phyloP scores from a whole-genome alignment of 805 yeast species.

The Spathaspora girioi region DNA sequence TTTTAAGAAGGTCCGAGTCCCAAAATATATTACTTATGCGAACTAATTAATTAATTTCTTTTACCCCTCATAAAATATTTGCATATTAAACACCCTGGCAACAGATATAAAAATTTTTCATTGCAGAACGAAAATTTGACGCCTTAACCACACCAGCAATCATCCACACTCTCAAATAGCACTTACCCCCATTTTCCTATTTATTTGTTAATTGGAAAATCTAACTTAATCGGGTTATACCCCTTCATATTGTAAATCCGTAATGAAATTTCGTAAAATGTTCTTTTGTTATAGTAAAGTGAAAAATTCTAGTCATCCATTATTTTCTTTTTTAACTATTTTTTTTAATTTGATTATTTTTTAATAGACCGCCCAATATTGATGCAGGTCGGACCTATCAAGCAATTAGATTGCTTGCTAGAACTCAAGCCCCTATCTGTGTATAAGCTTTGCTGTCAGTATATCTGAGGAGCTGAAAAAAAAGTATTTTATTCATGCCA shows the following conservation, averaged over 20 bases:
- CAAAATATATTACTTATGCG: neutral
- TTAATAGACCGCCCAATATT: neutral
- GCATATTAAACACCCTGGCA: neutral
- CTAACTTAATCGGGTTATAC: neutral
- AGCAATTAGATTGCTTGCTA: neutral
- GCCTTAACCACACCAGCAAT: neutral
- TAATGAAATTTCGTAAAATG: neutral
- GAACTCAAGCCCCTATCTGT: neutral
- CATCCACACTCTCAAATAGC: neutral
- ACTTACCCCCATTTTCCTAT: neutral
- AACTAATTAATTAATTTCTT: neutral
- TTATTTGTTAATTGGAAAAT: neutral
- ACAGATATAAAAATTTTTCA: neutral
- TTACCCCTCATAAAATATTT: neutral
- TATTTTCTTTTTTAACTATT: neutral
- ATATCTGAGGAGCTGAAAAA: too few species aligned
- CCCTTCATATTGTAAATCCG: neutral
- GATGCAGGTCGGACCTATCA: neutral
- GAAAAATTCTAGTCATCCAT: neutral
- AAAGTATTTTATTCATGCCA: neutral
- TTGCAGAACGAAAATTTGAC: neutral
- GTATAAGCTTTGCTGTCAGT: neutral
- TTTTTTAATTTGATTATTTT: neutral
- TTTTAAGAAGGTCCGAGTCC: neutral
- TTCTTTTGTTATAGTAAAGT: neutral